phyloP scores from a whole-genome alignment of 164 flowering plant genomes.

The Santalum album region DNA sequence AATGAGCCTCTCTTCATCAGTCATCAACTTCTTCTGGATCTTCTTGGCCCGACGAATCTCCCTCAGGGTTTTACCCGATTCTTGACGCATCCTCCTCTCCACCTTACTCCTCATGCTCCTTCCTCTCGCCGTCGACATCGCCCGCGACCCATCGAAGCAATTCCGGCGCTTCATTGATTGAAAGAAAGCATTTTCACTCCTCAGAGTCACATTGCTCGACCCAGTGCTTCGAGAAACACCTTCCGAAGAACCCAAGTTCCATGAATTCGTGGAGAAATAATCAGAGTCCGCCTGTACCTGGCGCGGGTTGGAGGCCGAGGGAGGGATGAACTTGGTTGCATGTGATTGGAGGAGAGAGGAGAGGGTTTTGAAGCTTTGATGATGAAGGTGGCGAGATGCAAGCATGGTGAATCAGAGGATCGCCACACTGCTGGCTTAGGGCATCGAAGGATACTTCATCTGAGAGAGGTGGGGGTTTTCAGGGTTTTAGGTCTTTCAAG shows the following conservation, averaged over 20 bases:
- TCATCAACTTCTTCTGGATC: conserved; percentile 70
- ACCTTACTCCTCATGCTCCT: conserved; percentile 76
- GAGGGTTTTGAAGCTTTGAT: conserved; percentile 23
- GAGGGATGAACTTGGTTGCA: conserved; percentile 12
- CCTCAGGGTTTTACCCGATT: conserved; percentile 61
- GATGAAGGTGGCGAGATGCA: conserved; percentile 28
- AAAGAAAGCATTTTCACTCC: conserved; percentile 1
- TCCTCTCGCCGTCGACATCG: conserved; percentile 43
- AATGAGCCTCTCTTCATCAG: conserved; percentile 76
- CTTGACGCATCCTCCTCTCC: conserved; percentile 62
- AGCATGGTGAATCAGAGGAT: conserved; percentile 19
- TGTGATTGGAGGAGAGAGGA: conserved; percentile 21
- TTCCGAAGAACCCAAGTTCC: conserved; percentile 8
- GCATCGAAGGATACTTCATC: too few relatives aligned
- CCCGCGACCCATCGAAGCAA: conserved; percentile 23
- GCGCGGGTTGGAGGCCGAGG: conserved; percentile 1
- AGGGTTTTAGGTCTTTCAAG: too few relatives aligned
- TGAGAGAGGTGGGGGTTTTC: too few relatives aligned
- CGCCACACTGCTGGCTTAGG: too few relatives aligned
- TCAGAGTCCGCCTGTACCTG: too few relatives aligned
- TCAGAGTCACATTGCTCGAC: conserved; percentile 18
- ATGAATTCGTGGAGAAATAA: conserved; percentile 11
- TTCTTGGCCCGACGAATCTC: conserved; percentile 66
- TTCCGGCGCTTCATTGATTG: conserved; percentile 4
- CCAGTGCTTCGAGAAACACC: conserved; percentile 9